Evolutionary conservation across 495 filamentous ascomycete species (phyloP).

Genomic region (Corynascus novoguineensis): DNA sequence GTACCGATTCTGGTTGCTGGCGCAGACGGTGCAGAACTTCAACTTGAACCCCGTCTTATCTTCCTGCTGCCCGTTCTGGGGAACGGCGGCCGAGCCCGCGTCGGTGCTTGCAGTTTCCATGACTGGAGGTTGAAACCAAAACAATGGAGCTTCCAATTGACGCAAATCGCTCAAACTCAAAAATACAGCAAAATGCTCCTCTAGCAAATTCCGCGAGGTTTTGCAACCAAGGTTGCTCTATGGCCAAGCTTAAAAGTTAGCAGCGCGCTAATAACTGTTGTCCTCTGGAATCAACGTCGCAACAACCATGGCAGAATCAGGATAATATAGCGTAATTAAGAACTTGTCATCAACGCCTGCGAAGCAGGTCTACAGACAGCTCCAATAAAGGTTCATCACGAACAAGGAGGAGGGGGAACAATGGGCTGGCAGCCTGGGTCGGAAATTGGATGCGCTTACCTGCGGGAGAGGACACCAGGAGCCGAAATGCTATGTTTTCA

Average conservation of each 20-base stretch:
- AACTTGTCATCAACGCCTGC: constrained; percentile 45
- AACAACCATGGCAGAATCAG: constrained; percentile 28
- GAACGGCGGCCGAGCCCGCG: constrained; percentile 22
- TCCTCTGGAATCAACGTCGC: background rate
- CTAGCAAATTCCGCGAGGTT: background rate
- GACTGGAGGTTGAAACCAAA: constrained; percentile 1
- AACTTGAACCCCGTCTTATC: constrained; percentile 62
- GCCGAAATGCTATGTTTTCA: constrained; percentile 9
- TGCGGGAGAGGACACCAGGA: constrained; percentile 6
- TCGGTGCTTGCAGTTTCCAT: constrained; percentile 37
- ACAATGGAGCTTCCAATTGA: background rate
- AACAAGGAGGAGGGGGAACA: background rate
- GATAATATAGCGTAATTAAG: constrained; percentile 50
- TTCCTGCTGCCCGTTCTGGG: constrained; percentile 37
- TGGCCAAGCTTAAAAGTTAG: background rate
- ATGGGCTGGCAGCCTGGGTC: too few species aligned
- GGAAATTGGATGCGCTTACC: constrained; percentile 1
- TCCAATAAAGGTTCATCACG: constrained; percentile 77
- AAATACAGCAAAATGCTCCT: background rate
- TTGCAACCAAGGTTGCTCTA: background rate
- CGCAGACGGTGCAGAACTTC: constrained; percentile 97
- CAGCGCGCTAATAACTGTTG: background rate
- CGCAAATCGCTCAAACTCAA: background rate
- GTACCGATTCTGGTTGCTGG: constrained; percentile 91
- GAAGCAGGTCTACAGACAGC: constrained; percentile 74